Evolutionary conservation across 306 rosid genomes (phyloP), one percentile per base, ranked within the genome.

Genomic region (Fagus crenata): DNA sequence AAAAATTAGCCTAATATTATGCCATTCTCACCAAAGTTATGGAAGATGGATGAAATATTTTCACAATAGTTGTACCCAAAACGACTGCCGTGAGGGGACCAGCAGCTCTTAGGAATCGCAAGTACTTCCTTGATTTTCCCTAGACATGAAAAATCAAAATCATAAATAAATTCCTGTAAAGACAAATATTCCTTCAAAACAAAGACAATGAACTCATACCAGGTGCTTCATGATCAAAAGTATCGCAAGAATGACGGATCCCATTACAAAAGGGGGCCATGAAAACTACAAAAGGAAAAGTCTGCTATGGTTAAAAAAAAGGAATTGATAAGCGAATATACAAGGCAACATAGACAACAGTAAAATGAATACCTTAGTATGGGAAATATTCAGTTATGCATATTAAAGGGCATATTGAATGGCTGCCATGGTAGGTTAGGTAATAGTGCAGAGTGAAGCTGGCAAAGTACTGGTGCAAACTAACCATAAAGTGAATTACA

Each of bases 221-320:
- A 95, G 84, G 79, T 95, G 95, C 80, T 95, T 95, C 98, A 95
- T 95, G 80, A 80, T 78, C 77, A 90, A 85, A 67, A 95, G 90
- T 82, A 92, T 83, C 3, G 88, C 85, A 77, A 95, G 96, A 76
- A 86, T 85, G 72, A 81, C n/a, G 13, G 93, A 92, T 84, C 98
- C 98, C 98, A 90, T 87, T 78, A 90, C 84, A 84, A 95, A 95
- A 77, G 98, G 98, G 15, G 89, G 96, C 98, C 98, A 95, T 22
- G 77, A 83, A 82, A 95, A 95, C 98, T 95, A 78, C 82, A 89
- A 82, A 86, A 82, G 43, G 78, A 86, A 78, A 89, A 89, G 80
- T 12, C 37, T 75, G 61, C 46, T 71, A 49, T 12, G 63, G 78
- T 79, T 79, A 80, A 74, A 31, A 69, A 22, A 78, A 81, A 55